These are phyloP conservation scores for Euphrasia arctica DNA, from an alignment of 305 asterid species.

Conservation along the genomic window DNA sequence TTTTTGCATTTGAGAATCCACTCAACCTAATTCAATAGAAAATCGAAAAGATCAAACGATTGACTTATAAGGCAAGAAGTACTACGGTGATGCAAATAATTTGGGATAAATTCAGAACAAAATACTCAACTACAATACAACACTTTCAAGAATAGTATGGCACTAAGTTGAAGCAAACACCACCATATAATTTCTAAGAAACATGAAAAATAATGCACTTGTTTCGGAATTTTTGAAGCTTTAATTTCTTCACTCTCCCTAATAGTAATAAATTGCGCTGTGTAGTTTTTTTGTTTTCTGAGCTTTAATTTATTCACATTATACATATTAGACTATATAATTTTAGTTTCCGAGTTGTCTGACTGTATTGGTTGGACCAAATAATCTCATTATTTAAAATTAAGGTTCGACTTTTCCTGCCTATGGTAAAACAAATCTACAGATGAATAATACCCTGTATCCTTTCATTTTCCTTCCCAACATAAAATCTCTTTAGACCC, in stretches of 20 bases:
- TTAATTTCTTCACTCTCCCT: neutral
- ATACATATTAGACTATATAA: neutral
- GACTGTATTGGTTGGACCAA: neutral
- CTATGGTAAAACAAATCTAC: neutral
- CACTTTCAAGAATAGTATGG: too few species aligned
- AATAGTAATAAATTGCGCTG: too few species aligned
- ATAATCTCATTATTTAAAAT: neutral
- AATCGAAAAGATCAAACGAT: conserved; percentile 6
- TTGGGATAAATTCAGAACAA: too few species aligned
- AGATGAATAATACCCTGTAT: neutral
- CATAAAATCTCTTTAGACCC: neutral
- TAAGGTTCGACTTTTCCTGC: conserved; percentile 1
- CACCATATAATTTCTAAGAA: neutral
- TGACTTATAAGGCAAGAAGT: conserved; percentile 1
- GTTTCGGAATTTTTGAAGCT: neutral
- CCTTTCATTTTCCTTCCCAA: neutral
- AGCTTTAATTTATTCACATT: neutral
- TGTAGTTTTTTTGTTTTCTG: too few species aligned
- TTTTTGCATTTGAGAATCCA: conserved; percentile 61
- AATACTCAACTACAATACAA: too few species aligned
- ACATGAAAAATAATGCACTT: neutral
- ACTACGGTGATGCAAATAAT: too few species aligned
- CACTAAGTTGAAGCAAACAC: conserved; percentile 10
- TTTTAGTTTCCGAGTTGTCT: neutral
- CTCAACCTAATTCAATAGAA: conserved; percentile 50